phyloP scores from a whole-genome alignment of 148 eudicot species.

The Rhododendron kiyosumense region DNA sequence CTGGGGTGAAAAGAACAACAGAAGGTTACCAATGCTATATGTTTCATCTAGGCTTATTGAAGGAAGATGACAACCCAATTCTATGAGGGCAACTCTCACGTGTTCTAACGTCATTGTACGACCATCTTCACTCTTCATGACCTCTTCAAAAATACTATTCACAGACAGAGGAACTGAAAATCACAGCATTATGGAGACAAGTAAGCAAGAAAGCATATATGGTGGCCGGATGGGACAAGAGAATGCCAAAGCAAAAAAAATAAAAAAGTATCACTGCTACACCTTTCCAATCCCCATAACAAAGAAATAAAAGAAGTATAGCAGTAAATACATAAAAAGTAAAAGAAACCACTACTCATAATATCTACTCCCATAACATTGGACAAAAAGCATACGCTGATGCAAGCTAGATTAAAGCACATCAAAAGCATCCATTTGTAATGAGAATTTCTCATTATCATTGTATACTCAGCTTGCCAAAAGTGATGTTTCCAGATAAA shows the following conservation, averaged over 20 bases:
- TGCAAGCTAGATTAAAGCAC: neutral
- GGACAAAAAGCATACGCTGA: neutral
- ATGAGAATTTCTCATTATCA: too few relatives aligned
- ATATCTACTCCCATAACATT: neutral
- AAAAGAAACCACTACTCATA: neutral
- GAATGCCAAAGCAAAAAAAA: neutral
- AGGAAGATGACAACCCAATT: constrained; percentile 57
- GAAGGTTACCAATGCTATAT: constrained; percentile 48
- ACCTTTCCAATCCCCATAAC: neutral
- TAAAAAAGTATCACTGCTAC: neutral
- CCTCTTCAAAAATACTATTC: constrained; percentile 64
- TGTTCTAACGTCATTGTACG: constrained; percentile 68
- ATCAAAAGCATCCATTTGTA: neutral
- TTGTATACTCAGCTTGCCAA: neutral
- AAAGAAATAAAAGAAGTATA: neutral
- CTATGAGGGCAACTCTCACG: constrained; percentile 53
- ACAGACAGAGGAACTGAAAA: constrained; percentile 63
- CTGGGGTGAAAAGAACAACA: neutral
- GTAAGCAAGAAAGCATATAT: neutral
- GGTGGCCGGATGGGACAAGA: neutral
- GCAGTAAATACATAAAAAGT: neutral
- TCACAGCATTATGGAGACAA: neutral
- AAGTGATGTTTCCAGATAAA: neutral
- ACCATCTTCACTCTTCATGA: constrained; percentile 63
- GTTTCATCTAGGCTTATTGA: constrained; percentile 41